Conservation (phyloP, 495 filamentous ascomycete species). For the Aspergillus sclerotioniger region DNA sequence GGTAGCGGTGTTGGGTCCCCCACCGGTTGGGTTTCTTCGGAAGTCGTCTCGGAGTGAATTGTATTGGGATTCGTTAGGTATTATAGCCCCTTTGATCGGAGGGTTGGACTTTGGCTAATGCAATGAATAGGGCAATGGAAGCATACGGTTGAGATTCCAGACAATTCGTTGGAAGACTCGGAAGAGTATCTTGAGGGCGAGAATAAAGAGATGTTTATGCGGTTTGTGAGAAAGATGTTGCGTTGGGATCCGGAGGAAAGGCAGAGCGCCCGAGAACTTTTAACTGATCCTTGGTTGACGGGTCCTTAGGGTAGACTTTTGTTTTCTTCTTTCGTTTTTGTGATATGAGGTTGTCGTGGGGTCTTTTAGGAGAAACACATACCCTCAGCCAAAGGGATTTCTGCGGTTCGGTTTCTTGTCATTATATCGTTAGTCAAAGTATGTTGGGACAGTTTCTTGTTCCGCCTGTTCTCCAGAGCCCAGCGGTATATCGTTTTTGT, state of each 20-base stretch:
- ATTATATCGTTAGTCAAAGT: too few relatives aligned
- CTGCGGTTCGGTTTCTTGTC: too few relatives aligned
- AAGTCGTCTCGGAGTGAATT: slow-evolving; percentile 7
- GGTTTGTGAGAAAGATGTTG: slow-evolving; percentile 35
- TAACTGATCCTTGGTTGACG: slow-evolving; percentile 31
- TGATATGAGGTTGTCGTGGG: too few relatives aligned
- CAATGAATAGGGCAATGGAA: slow-evolving; percentile 21
- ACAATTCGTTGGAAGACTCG: slow-evolving; percentile 16
- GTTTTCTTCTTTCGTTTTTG: too few relatives aligned
- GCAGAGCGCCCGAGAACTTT: slow-evolving; percentile 30
- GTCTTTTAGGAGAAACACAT: too few relatives aligned
- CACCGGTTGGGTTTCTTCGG: slow-evolving; percentile 23
- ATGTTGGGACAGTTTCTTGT: too few relatives aligned
- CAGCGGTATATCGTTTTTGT: too few relatives aligned
- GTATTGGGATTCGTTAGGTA: slow-evolving; percentile 24
- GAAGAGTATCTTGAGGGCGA: slow-evolving; percentile 26
- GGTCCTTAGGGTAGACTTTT: neutral
- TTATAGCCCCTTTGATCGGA: neutral
- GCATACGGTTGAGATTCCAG: slow-evolving; percentile 17
- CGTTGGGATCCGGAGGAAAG: slow-evolving; percentile 34
- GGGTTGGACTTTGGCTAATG: slow-evolving; percentile 5
- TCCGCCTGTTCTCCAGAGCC: too few relatives aligned
- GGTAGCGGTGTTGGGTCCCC: slow-evolving; percentile 30
- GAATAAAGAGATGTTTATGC: slow-evolving; percentile 27
- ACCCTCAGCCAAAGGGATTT: too few relatives aligned